Base-by-base conservation (phyloP, 2,329 filamentous ascomycete species). In the Fusarium succisae region DNA sequence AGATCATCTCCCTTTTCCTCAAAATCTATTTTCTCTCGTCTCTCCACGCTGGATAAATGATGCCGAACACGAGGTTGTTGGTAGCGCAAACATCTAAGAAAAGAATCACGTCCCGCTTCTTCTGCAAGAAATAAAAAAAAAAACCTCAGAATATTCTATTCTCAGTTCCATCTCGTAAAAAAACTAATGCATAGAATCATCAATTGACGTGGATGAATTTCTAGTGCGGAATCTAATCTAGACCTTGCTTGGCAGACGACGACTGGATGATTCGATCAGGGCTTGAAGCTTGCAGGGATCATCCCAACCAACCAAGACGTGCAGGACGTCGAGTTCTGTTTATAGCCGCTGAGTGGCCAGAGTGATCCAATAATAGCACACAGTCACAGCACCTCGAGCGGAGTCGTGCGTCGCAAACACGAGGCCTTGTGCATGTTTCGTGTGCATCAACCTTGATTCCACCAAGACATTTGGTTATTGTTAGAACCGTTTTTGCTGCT, bases 321-420 rank as follows among this genome's bases (percentile, higher is more conserved):
- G 59, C 58, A 65, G 43, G 24, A 22, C 0, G 15, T 37, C 35
- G 15, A 37, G 35, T 37, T 41, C 58, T 70, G 66, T 70, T 70
- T 70, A 66, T 70, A 70, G 66, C 45, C 67, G 67, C 67, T 70
- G 30, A 50, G 66, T 70, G 67, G 66, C 35, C 59, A 53, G 48
- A 32, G 26, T 8, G 13, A 64, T 69, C 66, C 66, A 70, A 70
- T 70, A 35, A 70, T 70, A 70, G 67, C 66, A 70, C 66, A 66
- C 30, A 58, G 26, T 70, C 67, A 66, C 67, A 58, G 63, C 67
- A 70, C 43, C 28, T 11, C 20, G 10, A 57, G 56, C 62, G 39
- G 62, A 64, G 62, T 56, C 66, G 56, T 44, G 43, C 47, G 57
- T 65, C 45, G 48, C 66, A 65, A 70, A 70, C 67, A 70, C 67